Evolutionary conservation across 345 rosid species (phyloP), one percentile per base, ranked within the genome.

Genomic region (Lepidium sativum): DNA sequence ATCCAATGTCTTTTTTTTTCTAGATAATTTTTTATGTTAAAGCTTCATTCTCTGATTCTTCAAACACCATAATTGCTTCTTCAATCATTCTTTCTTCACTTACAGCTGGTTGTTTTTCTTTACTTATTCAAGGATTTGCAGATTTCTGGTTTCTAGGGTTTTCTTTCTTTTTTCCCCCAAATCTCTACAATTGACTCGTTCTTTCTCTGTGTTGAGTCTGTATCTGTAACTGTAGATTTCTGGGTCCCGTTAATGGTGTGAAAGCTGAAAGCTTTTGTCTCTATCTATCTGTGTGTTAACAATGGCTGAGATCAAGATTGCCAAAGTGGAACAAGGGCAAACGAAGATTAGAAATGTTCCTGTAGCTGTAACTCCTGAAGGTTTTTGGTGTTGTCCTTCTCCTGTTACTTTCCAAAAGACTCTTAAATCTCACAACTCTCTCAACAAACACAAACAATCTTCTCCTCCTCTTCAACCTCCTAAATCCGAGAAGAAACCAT

Each of bases 351-450:
- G 82, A 72, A 89, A 76, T 76, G 97, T 87, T 59, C 99, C 99
- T 8, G 87, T 89, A 79, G 99, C 97, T 45, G 95, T 90, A 55
- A 94, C 96, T 13, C 97, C 97, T 43, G 96, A 94, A 80, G 98
- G 97, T 37, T 92, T 92, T 73, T 92, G 98, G 98, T 92, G 98
- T 63, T 92, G 97, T 62, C 98, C 98, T 39, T 92, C 96, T 39
- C 98, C 97, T 64, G 90, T 82, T 42, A 90, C 77, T 58, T 92
- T 92, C 73, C 98, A 92, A 64, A 92, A 89, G 82, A 80, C 86
- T 66, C 68, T 69, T 18, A 92, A 89, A 77, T 56, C 84, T 39
- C 89, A 83, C 57, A 78, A 81, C 75, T 75, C 88, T 62, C 74
- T 77, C 47, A 84, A 74, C 79, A 89, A 89, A 65, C 78, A 86